Conservation (phyloP, 768 basidiomycete genomes). For the Leucocoprinus birnbaumii region DNA sequence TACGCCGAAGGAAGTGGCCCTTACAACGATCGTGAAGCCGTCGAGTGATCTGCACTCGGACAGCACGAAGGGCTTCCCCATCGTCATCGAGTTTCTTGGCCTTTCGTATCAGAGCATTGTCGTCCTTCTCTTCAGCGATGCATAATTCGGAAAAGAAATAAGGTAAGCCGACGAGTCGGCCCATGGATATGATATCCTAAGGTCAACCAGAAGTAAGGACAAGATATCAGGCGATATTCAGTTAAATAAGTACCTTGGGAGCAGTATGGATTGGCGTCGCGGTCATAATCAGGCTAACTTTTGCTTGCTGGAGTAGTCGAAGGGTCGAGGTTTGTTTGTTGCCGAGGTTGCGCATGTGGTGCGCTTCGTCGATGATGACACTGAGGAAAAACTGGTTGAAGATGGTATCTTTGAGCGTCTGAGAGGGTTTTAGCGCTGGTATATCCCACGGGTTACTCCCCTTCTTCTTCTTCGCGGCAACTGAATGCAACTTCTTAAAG, state of each 20-base stretch:
- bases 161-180: constrained; percentile 5
- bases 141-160: constrained; percentile 10
- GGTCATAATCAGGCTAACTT: constrained; percentile 15
- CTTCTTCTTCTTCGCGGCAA: not conserved
- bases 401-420: constrained; percentile 2
- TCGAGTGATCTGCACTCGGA: not conserved
- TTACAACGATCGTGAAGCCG: not conserved
- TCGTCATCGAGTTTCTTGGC: constrained; percentile 5
- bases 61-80: not conserved
- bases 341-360: constrained; percentile 19
- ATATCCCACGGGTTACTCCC: constrained; percentile 3
- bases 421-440: not conserved
- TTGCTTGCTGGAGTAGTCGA: constrained; percentile 12
- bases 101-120: not conserved
- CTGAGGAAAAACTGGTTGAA: constrained; percentile 17
- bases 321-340: constrained; percentile 14
- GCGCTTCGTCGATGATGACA: constrained; percentile 20
- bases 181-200: constrained; percentile 7
- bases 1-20: not conserved
- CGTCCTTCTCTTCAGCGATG: not conserved
- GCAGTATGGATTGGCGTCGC: constrained; percentile 23
- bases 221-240: not conserved
- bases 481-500: not conserved
- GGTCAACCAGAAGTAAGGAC: not conserved
- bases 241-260: too few relatives aligned